These are phyloP conservation scores for Limnanthes douglasii DNA, from an alignment of 345 rosid genomes.

Conservation along the genomic window DNA sequence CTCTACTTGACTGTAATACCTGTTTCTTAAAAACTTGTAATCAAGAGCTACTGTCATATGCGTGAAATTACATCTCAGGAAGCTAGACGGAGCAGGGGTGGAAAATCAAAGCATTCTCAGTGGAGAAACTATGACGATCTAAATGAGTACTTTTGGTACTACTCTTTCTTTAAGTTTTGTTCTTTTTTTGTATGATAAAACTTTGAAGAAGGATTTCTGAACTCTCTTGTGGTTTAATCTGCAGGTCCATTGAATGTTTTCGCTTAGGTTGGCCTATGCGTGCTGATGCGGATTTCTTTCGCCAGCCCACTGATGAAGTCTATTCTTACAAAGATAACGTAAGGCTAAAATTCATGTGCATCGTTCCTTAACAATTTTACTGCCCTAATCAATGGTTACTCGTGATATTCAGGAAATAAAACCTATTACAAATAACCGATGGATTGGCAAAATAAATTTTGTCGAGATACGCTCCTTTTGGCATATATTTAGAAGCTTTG, in stretches of 20 bases:
- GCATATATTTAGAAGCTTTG: constrained; percentile 55
- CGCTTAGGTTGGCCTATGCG: constrained; percentile 73
- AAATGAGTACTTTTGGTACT: constrained; percentile 60
- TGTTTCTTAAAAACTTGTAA: not conserved
- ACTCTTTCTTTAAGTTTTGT: not conserved
- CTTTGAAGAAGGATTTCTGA: not conserved
- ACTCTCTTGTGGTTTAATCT: constrained; percentile 6
- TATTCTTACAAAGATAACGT: constrained; percentile 28
- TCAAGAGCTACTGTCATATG: not conserved
- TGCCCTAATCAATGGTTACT: not conserved
- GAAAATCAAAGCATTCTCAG: constrained; percentile 58
- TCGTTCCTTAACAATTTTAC: constrained; percentile 1
- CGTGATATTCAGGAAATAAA: constrained; percentile 16
- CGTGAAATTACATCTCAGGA: constrained; percentile 24
- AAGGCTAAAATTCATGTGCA: constrained; percentile 7
- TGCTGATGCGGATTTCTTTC: constrained; percentile 61
- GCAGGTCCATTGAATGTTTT: constrained; percentile 55
- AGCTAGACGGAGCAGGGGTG: constrained; percentile 43
- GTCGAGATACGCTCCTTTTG: constrained; percentile 52
- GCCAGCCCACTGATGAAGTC: constrained; percentile 18
- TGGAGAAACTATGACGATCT: constrained; percentile 68
- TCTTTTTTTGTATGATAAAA: not conserved
- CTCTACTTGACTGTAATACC: constrained; percentile 1
- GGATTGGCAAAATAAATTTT: constrained; percentile 45
- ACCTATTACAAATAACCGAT: constrained; percentile 16